phyloP scores from a whole-genome alignment of 345 rosid genomes.

The Balakata baccata region DNA sequence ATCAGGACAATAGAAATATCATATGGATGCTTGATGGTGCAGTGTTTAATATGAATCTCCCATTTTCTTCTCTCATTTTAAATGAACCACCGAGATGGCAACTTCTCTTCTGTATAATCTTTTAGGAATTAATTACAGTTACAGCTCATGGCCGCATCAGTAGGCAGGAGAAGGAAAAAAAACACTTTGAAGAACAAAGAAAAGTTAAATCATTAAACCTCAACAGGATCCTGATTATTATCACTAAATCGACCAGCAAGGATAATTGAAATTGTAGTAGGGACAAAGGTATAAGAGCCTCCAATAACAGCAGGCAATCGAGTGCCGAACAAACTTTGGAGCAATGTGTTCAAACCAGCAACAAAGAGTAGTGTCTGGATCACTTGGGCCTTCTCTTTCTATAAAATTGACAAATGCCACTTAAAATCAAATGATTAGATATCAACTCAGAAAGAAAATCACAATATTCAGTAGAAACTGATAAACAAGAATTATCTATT shows the following conservation, averaged over 20 bases:
- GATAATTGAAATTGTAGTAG: constrained; percentile 86
- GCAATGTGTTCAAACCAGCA: constrained; percentile 95
- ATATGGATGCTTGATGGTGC: too few species aligned
- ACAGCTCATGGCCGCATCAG: not conserved
- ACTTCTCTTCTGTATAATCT: not conserved
- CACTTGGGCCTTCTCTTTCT: constrained; percentile 95
- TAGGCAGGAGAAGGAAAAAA: not conserved
- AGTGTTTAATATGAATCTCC: too few species aligned
- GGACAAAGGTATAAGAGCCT: constrained; percentile 87
- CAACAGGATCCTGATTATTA: constrained; percentile 46
- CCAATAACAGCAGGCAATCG: constrained; percentile 94
- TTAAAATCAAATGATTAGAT: constrained; percentile 2
- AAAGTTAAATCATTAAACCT: constrained; percentile 47
- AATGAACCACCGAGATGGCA: not conserved
- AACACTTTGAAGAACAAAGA: not conserved
- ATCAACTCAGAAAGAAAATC: not conserved
- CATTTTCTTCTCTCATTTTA: not conserved
- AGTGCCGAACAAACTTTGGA: constrained; percentile 74
- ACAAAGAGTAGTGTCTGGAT: constrained; percentile 93
- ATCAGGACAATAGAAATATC: constrained; percentile 1
- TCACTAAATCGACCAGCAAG: constrained; percentile 79
- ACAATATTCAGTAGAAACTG: not conserved
- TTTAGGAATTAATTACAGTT: not conserved
- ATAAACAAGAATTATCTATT: not conserved
- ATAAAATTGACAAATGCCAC: constrained; percentile 16